Base-by-base conservation (phyloP, 768 basidiomycete species). In the Neoboletus brunneissimus region DNA sequence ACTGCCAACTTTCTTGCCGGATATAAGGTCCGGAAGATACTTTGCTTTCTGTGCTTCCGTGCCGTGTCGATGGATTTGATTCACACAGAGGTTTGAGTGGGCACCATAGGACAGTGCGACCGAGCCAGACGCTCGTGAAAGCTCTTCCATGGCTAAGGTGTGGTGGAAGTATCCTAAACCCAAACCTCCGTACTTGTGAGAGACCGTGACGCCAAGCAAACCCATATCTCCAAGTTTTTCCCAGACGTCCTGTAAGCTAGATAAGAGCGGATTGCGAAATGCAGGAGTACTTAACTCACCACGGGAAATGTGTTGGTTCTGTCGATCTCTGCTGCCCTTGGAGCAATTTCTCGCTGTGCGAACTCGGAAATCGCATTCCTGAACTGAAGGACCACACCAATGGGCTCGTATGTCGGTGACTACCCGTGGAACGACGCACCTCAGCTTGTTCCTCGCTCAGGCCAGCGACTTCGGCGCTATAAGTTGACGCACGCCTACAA, bases 161-260 rank as follows among this genome's bases (percentile, higher is more conserved):
- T 94, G 94, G 49, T 92, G 81, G 48, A 94, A 78, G 72, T 94
- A 95, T 2, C 94, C 93, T 58, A 91, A 78, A 2, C 79, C 84
- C 42, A 96, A 77, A 3, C 94, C 94, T n/a, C 87, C 85, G 60
- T 91, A 91, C 64, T 89, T 78, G 38, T 87, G 80, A 12, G 86
- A 80, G 18, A 89, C 91, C 5, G 94, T 98, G 25, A 90, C 77
- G 54, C 94, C 94, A 18, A 98, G 81, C 29, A 98, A 78, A 11
- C 95, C 95, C 94, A 98, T 96, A 22, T 82, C 80, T 5, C 94
- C 92, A 45, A 98, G 78, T 72, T 92, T 93, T 67, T 88, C 83
- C 87, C 93, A 94, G 40, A 96, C 75, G 67, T 90, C 85, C 90
- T 94, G 65, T 18, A 60, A 51, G 8, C 63, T 58, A 18, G 59